A percentile compares a stretch with the other conserved stretches of the same genome.
Evolutionary conservation across 2,329 filamentous ascomycete genomes (phyloP).

Genomic region (Verticillium isaacii): DNA sequence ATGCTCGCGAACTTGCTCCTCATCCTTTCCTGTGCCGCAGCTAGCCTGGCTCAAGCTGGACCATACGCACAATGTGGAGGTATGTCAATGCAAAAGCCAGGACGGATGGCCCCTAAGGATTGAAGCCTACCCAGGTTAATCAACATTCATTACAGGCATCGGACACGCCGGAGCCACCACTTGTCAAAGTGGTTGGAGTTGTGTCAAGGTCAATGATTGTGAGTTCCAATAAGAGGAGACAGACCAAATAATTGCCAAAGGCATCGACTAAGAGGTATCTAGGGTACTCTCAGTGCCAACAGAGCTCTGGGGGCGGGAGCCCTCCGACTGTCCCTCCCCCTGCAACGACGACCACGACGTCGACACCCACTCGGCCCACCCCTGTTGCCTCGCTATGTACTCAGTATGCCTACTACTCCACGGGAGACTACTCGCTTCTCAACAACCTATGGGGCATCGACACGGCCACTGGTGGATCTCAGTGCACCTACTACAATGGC

Average conservation of each 20-base stretch:
- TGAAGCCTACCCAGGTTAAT: not conserved
- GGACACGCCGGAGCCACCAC: not conserved
- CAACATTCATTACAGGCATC: not conserved
- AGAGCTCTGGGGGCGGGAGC: not conserved
- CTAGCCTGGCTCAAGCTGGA: not conserved
- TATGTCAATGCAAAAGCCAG: not conserved
- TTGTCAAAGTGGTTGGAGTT: not conserved
- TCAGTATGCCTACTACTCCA: constrained; percentile 21
- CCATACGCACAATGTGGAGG: not conserved
- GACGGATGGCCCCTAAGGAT: not conserved
- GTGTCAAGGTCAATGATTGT: not conserved
- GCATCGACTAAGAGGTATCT: no score
- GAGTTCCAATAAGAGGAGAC: not conserved
- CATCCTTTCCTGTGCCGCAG: not conserved
- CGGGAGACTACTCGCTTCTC: constrained; percentile 22
- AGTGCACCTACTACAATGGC: constrained; percentile 33
- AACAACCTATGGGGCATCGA: constrained; percentile 38
- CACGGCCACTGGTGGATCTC: constrained; percentile 25
- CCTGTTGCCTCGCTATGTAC: constrained; percentile 14
- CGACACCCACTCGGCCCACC: not conserved
- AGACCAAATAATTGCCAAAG: not conserved
- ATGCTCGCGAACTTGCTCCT: not conserved
- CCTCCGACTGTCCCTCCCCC: not conserved
- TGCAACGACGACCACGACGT: not conserved
- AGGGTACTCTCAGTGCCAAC: not conserved